Base-by-base conservation (phyloP, 208 protist species). In the Leishmania gerbilli region DNA sequence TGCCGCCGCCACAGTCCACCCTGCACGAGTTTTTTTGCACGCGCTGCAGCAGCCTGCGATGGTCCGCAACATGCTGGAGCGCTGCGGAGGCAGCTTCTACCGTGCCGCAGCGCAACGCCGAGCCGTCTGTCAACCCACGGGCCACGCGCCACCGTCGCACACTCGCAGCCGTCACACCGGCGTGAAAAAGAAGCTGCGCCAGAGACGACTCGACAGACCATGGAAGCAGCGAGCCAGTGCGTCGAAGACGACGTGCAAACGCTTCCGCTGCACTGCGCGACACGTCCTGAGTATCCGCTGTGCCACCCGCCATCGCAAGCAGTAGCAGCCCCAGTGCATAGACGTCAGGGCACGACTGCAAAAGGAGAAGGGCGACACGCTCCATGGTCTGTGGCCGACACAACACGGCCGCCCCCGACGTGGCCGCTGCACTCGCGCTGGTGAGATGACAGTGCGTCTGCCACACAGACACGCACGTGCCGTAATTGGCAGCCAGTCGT, bases 1-100 rank as follows among this genome's bases (percentile, higher is more conserved):
- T 45, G 3, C 68, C 17, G 24, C 49, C 69, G 3, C 64, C 15
- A 8, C 31, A 49, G 5, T 4, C 7, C 34, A 42, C 0, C 34
- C 15, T 68, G 47, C 13, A 0, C 8, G 24, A 0, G 6, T 72
- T 3, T 5, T 6, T 49, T 7, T 51, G 21, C 19, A 82, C 13
- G 21, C 31, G 47, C 37, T 64, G 3, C 60, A 83, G 9, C 51
- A 83, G 34, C 3, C 3, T 31, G n/a, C 56, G 49, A 45, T 80
- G 79, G 51, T 89, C n/a, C 37, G 27, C 88, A 1, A 96, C 81
- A 60, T 92, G 88, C 11, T 79, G 71, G 31, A 85, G 40, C n/a
- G 76, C 56, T 45, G 53, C 64, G 24, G 86, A 78, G 74, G 87
- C 81, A 42, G 37, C 31, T 37, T 1, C 45, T 1, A 24, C 71